Evolutionary conservation across 2,329 filamentous ascomycete genomes (phyloP).

Genomic region (Biscogniauxia sp.): DNA sequence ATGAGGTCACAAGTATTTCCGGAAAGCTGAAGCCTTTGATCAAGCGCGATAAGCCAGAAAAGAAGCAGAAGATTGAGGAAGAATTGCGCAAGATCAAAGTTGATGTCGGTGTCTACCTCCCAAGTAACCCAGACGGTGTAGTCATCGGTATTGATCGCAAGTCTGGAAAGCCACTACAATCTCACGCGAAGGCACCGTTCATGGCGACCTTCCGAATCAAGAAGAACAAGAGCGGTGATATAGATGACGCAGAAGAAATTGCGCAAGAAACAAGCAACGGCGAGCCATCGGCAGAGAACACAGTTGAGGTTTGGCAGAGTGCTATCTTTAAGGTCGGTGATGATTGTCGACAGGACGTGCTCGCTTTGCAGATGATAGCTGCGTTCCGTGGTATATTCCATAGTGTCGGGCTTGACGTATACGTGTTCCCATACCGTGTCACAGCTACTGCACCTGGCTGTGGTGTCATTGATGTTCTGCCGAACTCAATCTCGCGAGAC

Average conservation of each 20-base stretch:
- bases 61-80: conserved; percentile 99
- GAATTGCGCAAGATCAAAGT: conserved; percentile 96
- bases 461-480: conserved; percentile 95
- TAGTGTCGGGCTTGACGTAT: conserved; percentile 90
- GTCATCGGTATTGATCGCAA: conserved; percentile 98
- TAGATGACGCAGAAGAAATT: conserved; percentile 52
- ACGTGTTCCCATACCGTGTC: conserved; percentile 94
- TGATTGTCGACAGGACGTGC: conserved; percentile 94
- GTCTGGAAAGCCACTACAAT: conserved; percentile 94
- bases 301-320: conserved; percentile 95
- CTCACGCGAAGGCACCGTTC: conserved; percentile 96
- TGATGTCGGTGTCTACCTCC: conserved; percentile 94
- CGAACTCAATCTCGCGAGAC: conserved; percentile 96
- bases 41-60: conserved; percentile 88
- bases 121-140: conserved; percentile 93
- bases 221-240: conserved; percentile 62
- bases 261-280: conserved; percentile 46
- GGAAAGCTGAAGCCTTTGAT: conserved; percentile 94
- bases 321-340: conserved; percentile 99
- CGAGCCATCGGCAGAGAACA: conserved; percentile 44
- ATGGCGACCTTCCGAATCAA: conserved; percentile 99
- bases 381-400: conserved; percentile 98
- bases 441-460: conserved; percentile 96
- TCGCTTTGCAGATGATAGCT: conserved; percentile 96
- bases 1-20: conserved; percentile 92